A percentile compares a stretch with the other conserved stretches of the same genome.
phyloP scores from a whole-genome alignment of 1,139 yeast species.

The Suhomyces choctaworum region DNA sequence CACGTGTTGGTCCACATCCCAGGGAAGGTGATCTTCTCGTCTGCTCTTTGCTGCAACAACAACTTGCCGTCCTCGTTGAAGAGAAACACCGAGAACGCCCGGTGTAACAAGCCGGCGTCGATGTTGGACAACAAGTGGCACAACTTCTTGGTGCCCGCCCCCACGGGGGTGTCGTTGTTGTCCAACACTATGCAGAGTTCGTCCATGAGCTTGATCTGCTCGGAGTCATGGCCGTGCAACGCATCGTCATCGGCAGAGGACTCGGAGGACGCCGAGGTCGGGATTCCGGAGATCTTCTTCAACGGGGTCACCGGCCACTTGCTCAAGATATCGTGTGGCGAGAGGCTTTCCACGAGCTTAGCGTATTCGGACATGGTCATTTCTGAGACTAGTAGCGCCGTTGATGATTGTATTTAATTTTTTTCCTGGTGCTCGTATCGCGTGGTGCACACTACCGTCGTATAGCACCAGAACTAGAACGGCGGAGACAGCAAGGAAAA shows the following conservation, averaged over 20 bases:
- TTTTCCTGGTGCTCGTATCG: conserved; percentile 1
- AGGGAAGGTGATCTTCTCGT: conserved; percentile 94
- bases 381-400: background rate
- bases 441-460: conserved; percentile 4
- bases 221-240: conserved; percentile 86
- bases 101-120: conserved; percentile 79
- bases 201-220: conserved; percentile 92
- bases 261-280: conserved; percentile 26
- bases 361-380: conserved; percentile 38
- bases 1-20: conserved; percentile 98
- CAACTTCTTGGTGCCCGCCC: conserved; percentile 90
- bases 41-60: conserved; percentile 90
- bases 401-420: background rate
- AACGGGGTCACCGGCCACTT: conserved; percentile 63
- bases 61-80: conserved; percentile 77
- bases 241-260: conserved; percentile 34
- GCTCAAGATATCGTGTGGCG: conserved; percentile 49
- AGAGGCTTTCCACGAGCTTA: conserved; percentile 53
- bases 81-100: conserved; percentile 93
- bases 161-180: conserved; percentile 81
- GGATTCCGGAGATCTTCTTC: conserved; percentile 48
- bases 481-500: too few relatives aligned
- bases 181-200: conserved; percentile 94
- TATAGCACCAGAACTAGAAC: too few relatives aligned
- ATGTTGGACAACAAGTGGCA: conserved; percentile 92